These are phyloP conservation scores for Corinectria fuckeliana DNA, from an alignment of 2,329 filamentous ascomycete genomes.

Conservation along the genomic window DNA sequence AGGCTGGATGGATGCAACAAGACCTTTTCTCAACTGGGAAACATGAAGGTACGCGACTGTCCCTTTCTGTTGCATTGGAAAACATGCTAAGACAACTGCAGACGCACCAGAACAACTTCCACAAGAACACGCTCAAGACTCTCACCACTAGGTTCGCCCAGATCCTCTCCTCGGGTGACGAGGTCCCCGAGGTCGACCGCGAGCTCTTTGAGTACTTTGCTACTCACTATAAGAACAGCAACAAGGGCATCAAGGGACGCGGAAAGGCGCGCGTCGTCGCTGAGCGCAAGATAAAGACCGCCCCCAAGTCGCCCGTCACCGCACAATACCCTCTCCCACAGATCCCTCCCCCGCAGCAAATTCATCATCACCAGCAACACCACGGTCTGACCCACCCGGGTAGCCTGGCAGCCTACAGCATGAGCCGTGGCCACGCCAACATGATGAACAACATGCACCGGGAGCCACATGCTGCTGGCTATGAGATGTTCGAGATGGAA, in stretches of 20 bases:
- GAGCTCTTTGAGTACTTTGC: constrained; percentile 86
- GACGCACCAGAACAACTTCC: constrained; percentile 95
- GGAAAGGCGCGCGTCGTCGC: constrained; percentile 80
- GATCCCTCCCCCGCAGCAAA: constrained; percentile 33
- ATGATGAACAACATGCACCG: constrained; percentile 39
- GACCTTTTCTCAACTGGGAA: constrained; percentile 87
- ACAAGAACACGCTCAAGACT: constrained; percentile 72
- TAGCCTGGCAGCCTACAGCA: constrained; percentile 43
- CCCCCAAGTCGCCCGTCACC: constrained; percentile 31
- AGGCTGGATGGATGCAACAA: constrained; percentile 84
- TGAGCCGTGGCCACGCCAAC: constrained; percentile 38
- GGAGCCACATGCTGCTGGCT: constrained; percentile 43
- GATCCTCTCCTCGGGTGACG: constrained; percentile 60
- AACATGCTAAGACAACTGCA: constrained; percentile 42
- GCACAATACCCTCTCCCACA: constrained; percentile 38
- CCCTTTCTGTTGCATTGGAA: neutral
- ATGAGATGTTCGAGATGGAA: constrained; percentile 57
- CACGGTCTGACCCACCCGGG: constrained; percentile 39
- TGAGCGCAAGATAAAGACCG: constrained; percentile 40
- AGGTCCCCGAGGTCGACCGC: constrained; percentile 69
- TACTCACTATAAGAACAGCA: constrained; percentile 93
- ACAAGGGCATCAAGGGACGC: constrained; percentile 97
- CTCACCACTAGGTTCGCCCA: constrained; percentile 75
- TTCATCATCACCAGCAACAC: constrained; percentile 32
- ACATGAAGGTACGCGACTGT: constrained; percentile 73